Evolutionary conservation across 768 basidiomycete genomes (phyloP).

Genomic region (Austroboletus eburneus): DNA sequence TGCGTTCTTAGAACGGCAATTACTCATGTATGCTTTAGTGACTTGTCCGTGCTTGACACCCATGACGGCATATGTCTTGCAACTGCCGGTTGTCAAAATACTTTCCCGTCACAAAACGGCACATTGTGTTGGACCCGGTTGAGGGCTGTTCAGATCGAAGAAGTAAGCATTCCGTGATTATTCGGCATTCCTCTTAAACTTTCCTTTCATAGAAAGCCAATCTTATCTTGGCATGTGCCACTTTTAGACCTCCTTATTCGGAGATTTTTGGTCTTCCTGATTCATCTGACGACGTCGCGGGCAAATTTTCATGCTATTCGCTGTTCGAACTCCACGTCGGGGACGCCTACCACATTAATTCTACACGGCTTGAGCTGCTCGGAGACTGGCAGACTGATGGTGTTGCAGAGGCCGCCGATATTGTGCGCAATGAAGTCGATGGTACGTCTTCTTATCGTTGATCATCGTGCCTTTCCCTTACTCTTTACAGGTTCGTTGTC

Average conservation of each 20-base stretch:
- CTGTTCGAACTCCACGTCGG: slow-evolving; percentile 26
- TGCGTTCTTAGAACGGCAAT: background rate
- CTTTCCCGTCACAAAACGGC: slow-evolving; percentile 2
- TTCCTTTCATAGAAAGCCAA: slow-evolving; percentile 9
- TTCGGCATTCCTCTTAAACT: background rate
- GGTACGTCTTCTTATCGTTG: slow-evolving; percentile 33
- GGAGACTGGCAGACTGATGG: slow-evolving; percentile 57
- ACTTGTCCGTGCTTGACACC: slow-evolving; percentile 49
- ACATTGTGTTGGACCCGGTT: slow-evolving; percentile 20
- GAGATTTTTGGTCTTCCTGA: slow-evolving; percentile 22
- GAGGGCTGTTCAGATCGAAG: slow-evolving; percentile 18
- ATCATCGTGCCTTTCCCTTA: slow-evolving; percentile 8
- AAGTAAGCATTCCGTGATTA: slow-evolving; percentile 7
- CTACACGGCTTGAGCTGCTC: slow-evolving; percentile 38
- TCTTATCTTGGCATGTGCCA: slow-evolving; percentile 46
- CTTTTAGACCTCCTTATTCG: slow-evolving; percentile 20
- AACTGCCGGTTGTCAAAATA: slow-evolving; percentile 11
- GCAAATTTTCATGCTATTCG: slow-evolving; percentile 13
- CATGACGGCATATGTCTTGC: slow-evolving; percentile 46
- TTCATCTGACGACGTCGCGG: slow-evolving; percentile 4
- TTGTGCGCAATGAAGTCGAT: slow-evolving; percentile 42
- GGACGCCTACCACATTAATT: slow-evolving; percentile 13
- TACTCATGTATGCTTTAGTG: slow-evolving; percentile 33
- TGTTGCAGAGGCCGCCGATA: slow-evolving; percentile 39
- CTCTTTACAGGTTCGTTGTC: slow-evolving; percentile 19